Base-by-base conservation (phyloP, 495 filamentous ascomycete genomes). In the Hapsidospora chrysogenum region DNA sequence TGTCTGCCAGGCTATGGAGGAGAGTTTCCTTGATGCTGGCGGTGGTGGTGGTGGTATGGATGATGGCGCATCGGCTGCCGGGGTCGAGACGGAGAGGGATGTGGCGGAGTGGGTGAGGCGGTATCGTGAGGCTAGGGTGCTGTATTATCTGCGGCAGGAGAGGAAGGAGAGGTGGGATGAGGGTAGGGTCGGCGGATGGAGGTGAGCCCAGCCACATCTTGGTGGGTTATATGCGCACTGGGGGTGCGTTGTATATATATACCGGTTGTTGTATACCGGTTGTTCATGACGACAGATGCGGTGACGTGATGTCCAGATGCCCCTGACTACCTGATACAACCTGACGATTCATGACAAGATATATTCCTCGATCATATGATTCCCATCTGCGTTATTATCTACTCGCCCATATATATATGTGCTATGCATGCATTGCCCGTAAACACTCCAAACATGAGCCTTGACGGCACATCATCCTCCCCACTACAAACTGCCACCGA, bases 131-230 rank as follows among this genome's bases (percentile, higher is more conserved):
- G 77, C 77, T 28, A 79, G 76, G 49, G 80, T 78, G 41, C 54
- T 76, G 41, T 72, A 77, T 36, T 84, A 81, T 40, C 64, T 81
- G 10, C 63, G 83, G 30, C 72, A 70, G 46, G 86, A 93, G 60
- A 67, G 80, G 36, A 87, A 80, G 54, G 81, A 82, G 43, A 63
- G 87, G 48, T 94, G 87, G 87, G 85, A 94, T 61, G 86, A 93
- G 54, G 84, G 86, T 17, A 68, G 86, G 39, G 85, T 93, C 37
- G 85, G 86, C 1, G 86, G 86, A 0, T 94, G 86, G 86, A 66
- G 86, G 38, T 93, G 64, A 76, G 8, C 6, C 23, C 23, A 26
- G 23, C 23, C 7, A 14, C 2, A 3, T 39, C 21, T 33, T 39
- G 17, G 27, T 22, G 3, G 15, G 21, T 15, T 18, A 1, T 14